These are phyloP conservation scores for Inonotus hispidus DNA, from an alignment of 1,284 basidiomycete genomes.

Conservation along the genomic window DNA sequence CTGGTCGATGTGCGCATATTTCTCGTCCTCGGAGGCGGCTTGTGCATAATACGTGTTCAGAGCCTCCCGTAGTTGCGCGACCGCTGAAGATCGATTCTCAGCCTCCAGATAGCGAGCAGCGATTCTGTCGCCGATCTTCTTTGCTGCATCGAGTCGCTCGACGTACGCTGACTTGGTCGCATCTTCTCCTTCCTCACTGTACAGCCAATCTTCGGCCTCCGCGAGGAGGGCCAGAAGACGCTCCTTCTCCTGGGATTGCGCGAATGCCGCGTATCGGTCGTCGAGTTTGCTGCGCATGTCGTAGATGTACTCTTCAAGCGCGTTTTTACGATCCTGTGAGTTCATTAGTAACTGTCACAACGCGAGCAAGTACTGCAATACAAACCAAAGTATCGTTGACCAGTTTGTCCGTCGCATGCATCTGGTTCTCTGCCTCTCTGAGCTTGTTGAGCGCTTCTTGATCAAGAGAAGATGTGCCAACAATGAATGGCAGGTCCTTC, in stretches of 20 bases:
- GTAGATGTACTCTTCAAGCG: constrained; percentile 95
- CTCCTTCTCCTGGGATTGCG: constrained; percentile 70
- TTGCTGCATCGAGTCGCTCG: constrained; percentile 70
- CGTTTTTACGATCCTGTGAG: constrained; percentile 88
- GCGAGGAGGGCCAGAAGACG: constrained; percentile 63
- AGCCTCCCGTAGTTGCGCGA: constrained; percentile 74
- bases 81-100: constrained; percentile 72
- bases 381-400: constrained; percentile 90
- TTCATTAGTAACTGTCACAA: constrained; percentile 9
- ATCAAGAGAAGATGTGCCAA: constrained; percentile 61
- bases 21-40: constrained; percentile 78
- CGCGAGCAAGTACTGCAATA: constrained; percentile 17
- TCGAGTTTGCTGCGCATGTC: constrained; percentile 90
- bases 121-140: constrained; percentile 81
- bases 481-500: constrained; percentile 71
- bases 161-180: constrained; percentile 90
- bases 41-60: constrained; percentile 79
- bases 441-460: constrained; percentile 54
- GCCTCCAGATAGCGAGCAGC: constrained; percentile 73
- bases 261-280: constrained; percentile 73
- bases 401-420: constrained; percentile 88
- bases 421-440: constrained; percentile 78
- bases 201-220: constrained; percentile 91
- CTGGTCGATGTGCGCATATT: constrained; percentile 81
- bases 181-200: constrained; percentile 93